Evolutionary conservation across 116 monocot species (phyloP), one percentile per base, ranked within the genome.

Genomic region (Phalaenopsis hybrid): DNA sequence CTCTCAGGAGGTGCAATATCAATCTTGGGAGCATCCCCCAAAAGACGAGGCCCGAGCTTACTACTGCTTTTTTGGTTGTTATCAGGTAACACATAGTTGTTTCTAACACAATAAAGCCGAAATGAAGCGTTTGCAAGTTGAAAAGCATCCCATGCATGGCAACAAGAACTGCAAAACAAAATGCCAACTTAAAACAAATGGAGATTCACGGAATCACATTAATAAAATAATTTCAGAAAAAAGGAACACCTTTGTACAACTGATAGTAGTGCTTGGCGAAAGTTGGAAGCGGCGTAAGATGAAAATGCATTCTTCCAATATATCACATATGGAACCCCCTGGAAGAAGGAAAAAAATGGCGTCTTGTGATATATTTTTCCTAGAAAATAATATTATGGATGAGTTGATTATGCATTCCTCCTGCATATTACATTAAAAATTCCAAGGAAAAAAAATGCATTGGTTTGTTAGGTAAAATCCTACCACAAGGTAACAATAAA

Each of bases 301-400:
- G 91, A 91, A 83, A 95, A 93, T 31, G 80, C 50, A 83, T 86
- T 89, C 81, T 87, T 90, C 95, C 95, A 95, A 81, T 91, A 93
- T 84, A 95, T 95, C 52, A 95, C 88, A 76, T 93, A 95, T 45
- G 91, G 93, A 59, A 91, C 83, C 75, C 95, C 95, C 95, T 95
- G 79, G 33, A 78, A 67, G 23, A 65, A 61, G 12, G 73, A 73
- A 73, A 37, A 21, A 25, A 75, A 41, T 20, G 6, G 8, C 18
- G n/a, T 46, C n/a, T 17, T n/a, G n/a, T 75, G 46, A 44, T 46
- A 75, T 75, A 17, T n/a, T 11, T 44, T 20, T 75, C 2, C n/a
- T 46, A 75, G 21, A 75, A n/a, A 75, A 75, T 73, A 33, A 73
- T 41, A 43, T 37, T 46, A 15, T 75, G 75, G 21, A 75, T 44